Evolutionary conservation across 1,284 basidiomycete genomes (phyloP), one percentile per base, ranked within the genome.

Genomic region (Puccinia sorghi): DNA sequence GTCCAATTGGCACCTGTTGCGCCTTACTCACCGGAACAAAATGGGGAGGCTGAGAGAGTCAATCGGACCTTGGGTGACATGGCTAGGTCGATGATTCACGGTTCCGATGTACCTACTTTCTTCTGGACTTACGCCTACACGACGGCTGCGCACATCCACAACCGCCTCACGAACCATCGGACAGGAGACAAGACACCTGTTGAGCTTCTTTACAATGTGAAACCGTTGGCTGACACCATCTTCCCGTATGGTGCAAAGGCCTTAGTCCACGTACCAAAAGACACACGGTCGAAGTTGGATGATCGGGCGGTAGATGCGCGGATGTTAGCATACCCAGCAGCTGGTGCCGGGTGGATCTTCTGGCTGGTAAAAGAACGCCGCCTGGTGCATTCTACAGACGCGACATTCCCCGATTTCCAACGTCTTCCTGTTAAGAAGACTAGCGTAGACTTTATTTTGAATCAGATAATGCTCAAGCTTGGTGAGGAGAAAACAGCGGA

Each of bases 81-180:
- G 67, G 67, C 67, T 3, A 46, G 67, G 37, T 27, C 43, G 2
- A 70, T 70, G 67, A 7, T 46, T 6, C 43, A 46, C 43, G 13
- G 13, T 13, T 7, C 8, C 43, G 13, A 46, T 6, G 6, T 46
- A 13, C 43, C 43, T 27, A 13, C 22, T 9, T n/a, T 13, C 3
- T 57, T 63, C 15, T 74, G 72, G 72, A 25, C 3, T 22, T 61
- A 46, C 48, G 39, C 72, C 17, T 57, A 74, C 48, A 7, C 9
- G 8, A 25, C 37, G 17, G 72, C 72, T 5, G 17, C 72, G 6
- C 27, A 74, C 22, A 46, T 74, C 8, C 72, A 74, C 57, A 74
- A 74, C 43, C 9, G 57, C 2, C 41, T 74, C 6, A 56, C 72
- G 8, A 74, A 74, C 37, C 22, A 4, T 6, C 15, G 25, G 17